phyloP scores from a whole-genome alignment of 2,329 filamentous ascomycete genomes.

The Periconia sp. region DNA sequence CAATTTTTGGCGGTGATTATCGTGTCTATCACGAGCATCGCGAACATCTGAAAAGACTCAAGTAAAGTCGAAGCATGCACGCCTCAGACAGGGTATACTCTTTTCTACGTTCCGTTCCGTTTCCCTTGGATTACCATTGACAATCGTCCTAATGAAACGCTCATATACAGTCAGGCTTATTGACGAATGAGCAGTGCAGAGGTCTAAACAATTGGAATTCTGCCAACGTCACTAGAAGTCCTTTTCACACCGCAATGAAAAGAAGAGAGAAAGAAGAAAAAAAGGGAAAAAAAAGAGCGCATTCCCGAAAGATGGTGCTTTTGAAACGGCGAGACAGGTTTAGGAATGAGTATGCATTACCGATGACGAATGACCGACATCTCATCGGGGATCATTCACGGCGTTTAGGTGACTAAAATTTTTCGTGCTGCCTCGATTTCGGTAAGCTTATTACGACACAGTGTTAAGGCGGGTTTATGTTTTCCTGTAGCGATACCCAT shows the following conservation, averaged over 20 bases:
- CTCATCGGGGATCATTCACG: background rate
- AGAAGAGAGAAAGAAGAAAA: no score
- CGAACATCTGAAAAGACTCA: slow-evolving; percentile 53
- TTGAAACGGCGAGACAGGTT: background rate
- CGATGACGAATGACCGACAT: background rate
- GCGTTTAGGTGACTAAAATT: background rate
- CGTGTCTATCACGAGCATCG: slow-evolving; percentile 71
- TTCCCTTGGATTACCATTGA: no score
- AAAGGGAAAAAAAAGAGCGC: no score
- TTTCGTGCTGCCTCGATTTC: slow-evolving; percentile 3
- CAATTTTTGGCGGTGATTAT: slow-evolving; percentile 79
- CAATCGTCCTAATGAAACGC: no score
- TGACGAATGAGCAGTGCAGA: no score
- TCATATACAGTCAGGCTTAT: no score
- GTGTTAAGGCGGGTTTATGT: slow-evolving; percentile 2
- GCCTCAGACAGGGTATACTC: background rate
- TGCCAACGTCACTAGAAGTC: no score
- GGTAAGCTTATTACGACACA: slow-evolving; percentile 6
- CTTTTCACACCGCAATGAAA: no score
- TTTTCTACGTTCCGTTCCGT: no score
- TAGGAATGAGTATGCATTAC: background rate
- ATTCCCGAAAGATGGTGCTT: no score
- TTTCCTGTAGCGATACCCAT: slow-evolving; percentile 1
- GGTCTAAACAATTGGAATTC: no score
- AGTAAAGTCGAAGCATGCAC: slow-evolving; percentile 25